phyloP scores from a whole-genome alignment of 2,329 filamentous ascomycete genomes.

The Fusarium albosuccineum region DNA sequence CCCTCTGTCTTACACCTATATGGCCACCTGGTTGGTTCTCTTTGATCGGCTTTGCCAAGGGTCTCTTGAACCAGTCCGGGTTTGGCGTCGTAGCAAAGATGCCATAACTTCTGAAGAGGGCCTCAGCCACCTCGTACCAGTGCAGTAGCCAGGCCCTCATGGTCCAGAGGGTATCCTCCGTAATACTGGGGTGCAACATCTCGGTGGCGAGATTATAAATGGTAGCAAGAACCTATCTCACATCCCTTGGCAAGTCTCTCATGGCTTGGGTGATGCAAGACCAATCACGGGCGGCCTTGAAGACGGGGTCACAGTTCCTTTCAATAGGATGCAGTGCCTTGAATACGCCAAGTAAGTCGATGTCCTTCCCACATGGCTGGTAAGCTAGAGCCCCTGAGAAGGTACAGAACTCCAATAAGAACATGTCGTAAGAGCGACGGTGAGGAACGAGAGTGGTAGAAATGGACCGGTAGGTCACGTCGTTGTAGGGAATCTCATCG shows the following conservation, averaged over 20 bases:
- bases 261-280: slow-evolving; percentile 47
- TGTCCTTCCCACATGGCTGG: slow-evolving; percentile 47
- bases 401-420: slow-evolving; percentile 46
- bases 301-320: slow-evolving; percentile 39
- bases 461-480: slow-evolving; percentile 43
- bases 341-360: slow-evolving; percentile 41
- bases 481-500: slow-evolving; percentile 38
- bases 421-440: slow-evolving; percentile 32
- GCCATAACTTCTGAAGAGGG: slow-evolving; percentile 37
- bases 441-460: slow-evolving; percentile 42
- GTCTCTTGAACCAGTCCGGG: slow-evolving; percentile 46
- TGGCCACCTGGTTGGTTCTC: no score
- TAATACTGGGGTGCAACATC: slow-evolving; percentile 38
- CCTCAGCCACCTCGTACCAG: slow-evolving; percentile 46
- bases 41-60: background rate
- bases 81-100: slow-evolving; percentile 35
- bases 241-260: slow-evolving; percentile 42
- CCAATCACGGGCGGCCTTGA: slow-evolving; percentile 49
- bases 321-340: slow-evolving; percentile 40
- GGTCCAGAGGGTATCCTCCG: slow-evolving; percentile 35
- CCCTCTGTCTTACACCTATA: no score
- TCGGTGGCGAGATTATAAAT: slow-evolving; percentile 50
- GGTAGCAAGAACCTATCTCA: slow-evolving; percentile 50
- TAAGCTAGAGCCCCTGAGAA: slow-evolving; percentile 45
- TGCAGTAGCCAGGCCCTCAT: slow-evolving; percentile 49